Evolutionary conservation across 208 protist species (phyloP), one percentile per base, ranked within the genome.

Genomic region (Lotmaria passim): DNA sequence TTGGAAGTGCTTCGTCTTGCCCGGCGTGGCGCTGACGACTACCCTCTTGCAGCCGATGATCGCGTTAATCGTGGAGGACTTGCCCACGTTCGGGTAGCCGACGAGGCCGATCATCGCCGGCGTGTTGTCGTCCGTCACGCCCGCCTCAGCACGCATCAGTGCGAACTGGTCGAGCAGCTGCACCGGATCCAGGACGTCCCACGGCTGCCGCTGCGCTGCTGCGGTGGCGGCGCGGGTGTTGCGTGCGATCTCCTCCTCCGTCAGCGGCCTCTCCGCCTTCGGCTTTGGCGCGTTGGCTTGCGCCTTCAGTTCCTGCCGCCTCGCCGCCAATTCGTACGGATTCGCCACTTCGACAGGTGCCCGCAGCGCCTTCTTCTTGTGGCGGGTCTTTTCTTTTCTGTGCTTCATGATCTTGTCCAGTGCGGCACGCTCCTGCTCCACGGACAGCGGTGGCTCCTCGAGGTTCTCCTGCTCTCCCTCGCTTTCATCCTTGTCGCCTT

Each of bases 1-100:
- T 82, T 98, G 96, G 64, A 99, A 98, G 84, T 99, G 98, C 79
- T 99, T 99, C 21, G 98, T 99, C 73, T 99, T 99, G 34, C 98
- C 98, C 0, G 98, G 98, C 3, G 98, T 99, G 36, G 97, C 83
- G 48, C 93, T 93, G 36, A 99, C 98, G 14, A 96, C 86, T 0
- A 99, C 98, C 64, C 94, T 94, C 84, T 99, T 99, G 28, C 75
- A 85, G 34, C 90, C 86, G 50, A 93, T 88, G 33, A 99, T 87
- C 0, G 93, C 96, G 86, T 99, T 99, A 72, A 99, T 98, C 0
- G 98, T 99, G 26, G 91, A 98, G 6, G 87, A 97, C 85, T 99
- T 99, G 61, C 98, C 98, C 31, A 99, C 98, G 79, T 99, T 99
- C 1, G 98, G 98, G 86, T 98, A 99, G 8, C 98, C 98, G 11